Percentiles rank a stretch among this genome's conserved stretches.
These are phyloP conservation scores for Ustilago curta DNA, from an alignment of 1,284 basidiomycete genomes.

Conservation along the genomic window DNA sequence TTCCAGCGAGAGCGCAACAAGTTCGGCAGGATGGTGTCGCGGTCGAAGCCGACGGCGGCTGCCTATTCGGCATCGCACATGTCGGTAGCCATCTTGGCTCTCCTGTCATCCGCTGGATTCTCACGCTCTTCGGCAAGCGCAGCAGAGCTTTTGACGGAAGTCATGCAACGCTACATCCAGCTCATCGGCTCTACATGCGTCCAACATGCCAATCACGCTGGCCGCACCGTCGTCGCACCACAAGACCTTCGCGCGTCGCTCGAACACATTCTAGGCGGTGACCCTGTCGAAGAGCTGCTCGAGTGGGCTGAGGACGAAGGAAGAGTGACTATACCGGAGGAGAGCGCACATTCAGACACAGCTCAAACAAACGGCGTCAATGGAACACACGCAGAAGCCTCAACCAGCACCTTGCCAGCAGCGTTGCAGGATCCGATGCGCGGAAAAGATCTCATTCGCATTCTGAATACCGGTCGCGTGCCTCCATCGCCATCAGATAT, in stretches of 20 bases:
- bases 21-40: conserved; percentile 24
- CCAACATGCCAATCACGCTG: conserved; percentile 48
- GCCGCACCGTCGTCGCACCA: conserved; percentile 34
- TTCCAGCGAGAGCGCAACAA: too few relatives aligned
- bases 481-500: conserved; percentile 21
- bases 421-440: conserved; percentile 42
- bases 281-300: conserved; percentile 47
- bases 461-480: conserved; percentile 30
- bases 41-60: conserved; percentile 44
- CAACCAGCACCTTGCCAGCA: conserved; percentile 12
- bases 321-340: conserved; percentile 12
- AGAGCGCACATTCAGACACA: background rate
- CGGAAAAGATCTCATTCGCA: conserved; percentile 41
- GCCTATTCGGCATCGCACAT: conserved; percentile 52
- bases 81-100: conserved; percentile 34
- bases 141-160: conserved; percentile 48
- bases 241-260: conserved; percentile 52
- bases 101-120: conserved; percentile 54
- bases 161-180: conserved; percentile 58
- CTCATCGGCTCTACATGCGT: conserved; percentile 44
- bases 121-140: conserved; percentile 49
- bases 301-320: conserved; percentile 58
- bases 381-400: conserved; percentile 10
- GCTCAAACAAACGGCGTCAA: conserved; percentile 18
- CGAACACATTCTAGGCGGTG: conserved; percentile 56